Base-by-base conservation (phyloP, 164 flowering plant genomes). In the Saururus chinensis region DNA sequence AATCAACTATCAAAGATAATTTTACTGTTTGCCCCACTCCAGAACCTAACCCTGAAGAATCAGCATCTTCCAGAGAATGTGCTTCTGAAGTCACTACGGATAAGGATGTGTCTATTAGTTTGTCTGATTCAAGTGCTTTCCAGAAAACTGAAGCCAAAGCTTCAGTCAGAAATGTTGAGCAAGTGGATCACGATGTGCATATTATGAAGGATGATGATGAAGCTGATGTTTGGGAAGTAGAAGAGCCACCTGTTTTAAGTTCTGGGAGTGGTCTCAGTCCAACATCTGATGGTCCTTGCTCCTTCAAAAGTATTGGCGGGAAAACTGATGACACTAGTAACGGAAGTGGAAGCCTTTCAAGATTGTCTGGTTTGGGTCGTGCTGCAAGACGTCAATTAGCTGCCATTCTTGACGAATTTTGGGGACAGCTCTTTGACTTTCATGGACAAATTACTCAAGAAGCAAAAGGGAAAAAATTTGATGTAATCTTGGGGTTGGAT, bases 311-410 rank as follows among this genome's bases (percentile, higher is more conserved):
- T 78, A 75, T 81, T 37, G 74, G 84, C 74, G 89, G 86, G 26
- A 95, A 82, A 80, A 71, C 73, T 63, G 99, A 95, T 61, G 99
- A 95, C 19, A 84, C 88, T 23, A 81, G 68, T 60, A 40, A 56
- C 72, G 87, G 95, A 37, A 65, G 80, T 51, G 99, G 91, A 60
- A 95, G 97, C 67, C 95, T 91, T 60, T 91, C 99, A 26, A 84
- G 91, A 77, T 68, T 91, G 65, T 84, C 89, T 37, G 99, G 99
- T 41, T 76, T 93, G 73, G 97, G 96, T 19, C 96, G 99, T 73
- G 89, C 95, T 51, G 93, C 88, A 35, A 80, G 99, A 62, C 89
- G 92, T 19, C 92, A 89, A 56, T 72, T 95, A 63, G 84, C 97
- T 68, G 65, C 75, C 16, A 71, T 79, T 68, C 96, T 95, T 63